Base-by-base conservation (phyloP, 176 grass and related monocot genomes). In the Juncus effusus region DNA sequence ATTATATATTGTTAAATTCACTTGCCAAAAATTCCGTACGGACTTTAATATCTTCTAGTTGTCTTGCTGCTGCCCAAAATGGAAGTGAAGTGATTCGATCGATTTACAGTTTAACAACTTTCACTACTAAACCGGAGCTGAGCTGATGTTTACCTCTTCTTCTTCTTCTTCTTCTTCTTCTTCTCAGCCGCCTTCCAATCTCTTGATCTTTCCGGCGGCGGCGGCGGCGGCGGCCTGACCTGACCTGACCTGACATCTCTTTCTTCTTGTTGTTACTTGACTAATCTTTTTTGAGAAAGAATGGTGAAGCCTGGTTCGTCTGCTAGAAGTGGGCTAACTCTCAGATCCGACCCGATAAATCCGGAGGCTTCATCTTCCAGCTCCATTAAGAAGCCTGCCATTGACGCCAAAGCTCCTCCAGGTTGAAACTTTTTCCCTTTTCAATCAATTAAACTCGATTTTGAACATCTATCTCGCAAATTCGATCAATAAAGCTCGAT, bases 291-390 rank as follows among this genome's bases (percentile, higher is more conserved):
- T 65, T 65, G 14, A 65, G 64, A 53, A 14, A 28, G 16, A 53
- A 70, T 54, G 51, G 2, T 70, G 66, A 70, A 70, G 36, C 51
- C 36, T 38, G 51, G 13, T 16, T 70, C 66, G 13, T 56, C 51
- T 56, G 63, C 39, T n/a, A 67, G 49, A 50, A 53, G 44, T 7
- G 47, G 28, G 10, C 11, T 51, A 7, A 52, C 16, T 67, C 45
- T 16, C 4, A 52, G 66, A 70, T 70, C 52, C 51, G 56, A 70
- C 56, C 66, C 51, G 3, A 41, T 35, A 13, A 70, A 70, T 56
- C 40, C 40, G 28, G 66, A 70, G 36, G 51, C 66, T 5, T 37
- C 66, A 38, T 56, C 66, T 56, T 56, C 66, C 6, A 56, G 28
- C n/a, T 67, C 64, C 45, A 13, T 14, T 14, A 70, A 70, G 6